Conservation (phyloP, 2,329 filamentous ascomycete genomes). For the Fusarium austroafricanum region DNA sequence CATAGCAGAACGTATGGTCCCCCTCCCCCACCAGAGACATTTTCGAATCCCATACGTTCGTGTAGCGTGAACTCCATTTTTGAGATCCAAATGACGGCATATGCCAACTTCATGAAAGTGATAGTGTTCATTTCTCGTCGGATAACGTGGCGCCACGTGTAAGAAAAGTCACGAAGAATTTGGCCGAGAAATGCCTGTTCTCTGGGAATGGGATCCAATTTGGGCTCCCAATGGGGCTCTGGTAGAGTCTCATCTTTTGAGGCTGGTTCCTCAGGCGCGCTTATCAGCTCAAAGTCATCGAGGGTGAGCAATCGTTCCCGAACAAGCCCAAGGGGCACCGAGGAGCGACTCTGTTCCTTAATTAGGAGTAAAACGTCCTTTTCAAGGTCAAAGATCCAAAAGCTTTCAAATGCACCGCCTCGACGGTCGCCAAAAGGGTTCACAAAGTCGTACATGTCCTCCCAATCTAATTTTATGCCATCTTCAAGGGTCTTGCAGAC, state of each 20-base stretch:
- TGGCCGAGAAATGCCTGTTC: constrained; percentile 24
- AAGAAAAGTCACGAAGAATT: constrained; percentile 31
- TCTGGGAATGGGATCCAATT: neutral
- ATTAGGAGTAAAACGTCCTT: neutral
- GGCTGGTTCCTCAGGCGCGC: neutral
- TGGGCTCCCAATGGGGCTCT: constrained; percentile 31
- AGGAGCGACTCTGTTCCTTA: neutral
- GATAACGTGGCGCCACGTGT: constrained; percentile 41
- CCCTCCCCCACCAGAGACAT: neutral
- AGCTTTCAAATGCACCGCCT: neutral
- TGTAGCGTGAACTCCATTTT: neutral
- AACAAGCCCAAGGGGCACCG: constrained; percentile 16
- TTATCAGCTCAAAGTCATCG: constrained; percentile 24
- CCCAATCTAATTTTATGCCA: neutral
- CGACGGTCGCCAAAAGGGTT: neutral
- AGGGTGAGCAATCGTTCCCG: constrained; percentile 22
- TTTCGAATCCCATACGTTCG: constrained; percentile 19
- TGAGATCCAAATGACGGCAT: constrained; percentile 31
- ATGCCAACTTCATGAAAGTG: constrained; percentile 34
- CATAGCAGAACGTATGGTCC: constrained; percentile 19
- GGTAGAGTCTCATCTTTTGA: neutral
- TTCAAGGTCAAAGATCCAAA: constrained; percentile 10
- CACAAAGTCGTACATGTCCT: neutral
- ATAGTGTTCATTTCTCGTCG: constrained; percentile 21
- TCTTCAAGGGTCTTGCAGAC: neutral